Percentiles rank a stretch among this genome's conserved stretches.
Conservation (phyloP, 2,329 filamentous ascomycete species). For the Curvularia verruculosa region DNA sequence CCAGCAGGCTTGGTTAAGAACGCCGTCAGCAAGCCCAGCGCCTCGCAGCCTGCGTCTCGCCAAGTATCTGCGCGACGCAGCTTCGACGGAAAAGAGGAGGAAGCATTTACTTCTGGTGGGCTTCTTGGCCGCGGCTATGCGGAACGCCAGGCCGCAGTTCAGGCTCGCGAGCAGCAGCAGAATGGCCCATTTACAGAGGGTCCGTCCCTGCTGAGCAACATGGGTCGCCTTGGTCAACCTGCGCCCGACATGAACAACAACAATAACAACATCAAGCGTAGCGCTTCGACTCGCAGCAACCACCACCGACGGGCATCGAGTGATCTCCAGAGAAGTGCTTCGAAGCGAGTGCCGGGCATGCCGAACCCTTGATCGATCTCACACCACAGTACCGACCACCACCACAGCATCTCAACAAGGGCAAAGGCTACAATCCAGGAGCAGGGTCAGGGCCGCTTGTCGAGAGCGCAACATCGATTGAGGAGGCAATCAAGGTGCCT, state of each 20-base stretch:
- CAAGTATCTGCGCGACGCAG: constrained; percentile 33
- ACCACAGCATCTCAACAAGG: constrained; percentile 63
- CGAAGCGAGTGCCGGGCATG: constrained; percentile 48
- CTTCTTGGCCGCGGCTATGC: constrained; percentile 60
- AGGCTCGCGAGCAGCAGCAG: constrained; percentile 50
- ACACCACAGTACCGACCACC: constrained; percentile 69
- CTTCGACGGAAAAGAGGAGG: constrained; percentile 34
- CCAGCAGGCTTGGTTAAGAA: constrained; percentile 41
- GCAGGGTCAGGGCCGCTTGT: constrained; percentile 51
- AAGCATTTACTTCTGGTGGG: constrained; percentile 55
- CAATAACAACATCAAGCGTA: constrained; percentile 37
- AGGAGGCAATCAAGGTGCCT: constrained; percentile 52
- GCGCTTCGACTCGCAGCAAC: constrained; percentile 40
- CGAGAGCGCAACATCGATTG: constrained; percentile 54
- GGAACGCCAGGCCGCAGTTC: constrained; percentile 50
- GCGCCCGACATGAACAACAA: constrained; percentile 8
- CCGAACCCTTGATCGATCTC: constrained; percentile 72
- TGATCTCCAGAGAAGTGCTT: constrained; percentile 55
- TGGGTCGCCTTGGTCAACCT: constrained; percentile 37
- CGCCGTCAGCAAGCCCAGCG: constrained; percentile 24
- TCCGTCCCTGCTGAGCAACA: constrained; percentile 62
- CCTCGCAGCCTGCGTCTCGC: constrained; percentile 22
- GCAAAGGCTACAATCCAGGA: constrained; percentile 56
- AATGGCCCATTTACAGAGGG: constrained; percentile 61
- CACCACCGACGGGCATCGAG: constrained; percentile 42